phyloP scores from a whole-genome alignment of 2,329 filamentous ascomycete species.

The Sporothrix inflata region DNA sequence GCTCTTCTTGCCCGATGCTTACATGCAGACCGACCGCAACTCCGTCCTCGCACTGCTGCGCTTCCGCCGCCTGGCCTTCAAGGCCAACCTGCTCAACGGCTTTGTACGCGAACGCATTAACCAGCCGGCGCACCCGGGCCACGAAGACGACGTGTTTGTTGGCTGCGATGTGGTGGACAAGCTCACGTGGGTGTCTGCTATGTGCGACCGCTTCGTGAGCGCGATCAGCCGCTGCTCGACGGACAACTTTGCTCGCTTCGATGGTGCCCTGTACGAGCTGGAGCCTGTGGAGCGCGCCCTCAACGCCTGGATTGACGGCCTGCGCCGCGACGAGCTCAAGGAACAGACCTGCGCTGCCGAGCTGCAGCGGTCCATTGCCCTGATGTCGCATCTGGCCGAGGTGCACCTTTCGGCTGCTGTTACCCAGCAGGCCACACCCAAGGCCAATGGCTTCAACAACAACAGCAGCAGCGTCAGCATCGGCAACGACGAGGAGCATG shows the following conservation, averaged over 20 bases:
- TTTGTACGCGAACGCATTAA: conserved; percentile 80
- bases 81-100: conserved; percentile 75
- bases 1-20: conserved; percentile 84
- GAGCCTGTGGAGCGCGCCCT: conserved; percentile 89
- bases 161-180: conserved; percentile 84
- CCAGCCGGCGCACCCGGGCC: conserved; percentile 62
- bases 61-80: conserved; percentile 87
- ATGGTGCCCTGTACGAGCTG: conserved; percentile 81
- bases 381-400: conserved; percentile 84
- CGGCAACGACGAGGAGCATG: conserved; percentile 24
- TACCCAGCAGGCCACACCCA: background rate
- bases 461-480: conserved; percentile 30
- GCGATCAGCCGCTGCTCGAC: conserved; percentile 78
- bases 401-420: conserved; percentile 65
- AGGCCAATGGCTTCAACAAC: conserved; percentile 7
- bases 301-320: conserved; percentile 82
- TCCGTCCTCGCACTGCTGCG: conserved; percentile 86
- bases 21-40: conserved; percentile 71
- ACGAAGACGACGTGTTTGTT: conserved; percentile 77
- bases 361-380: conserved; percentile 79
- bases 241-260: conserved; percentile 76
- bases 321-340: conserved; percentile 83
- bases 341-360: conserved; percentile 81
- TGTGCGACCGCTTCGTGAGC: conserved; percentile 82
- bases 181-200: conserved; percentile 78